Evolutionary conservation across 2,329 filamentous ascomycete species (phyloP), one percentile per base, ranked within the genome.

Genomic region (Neopestalotiopsis rosae): DNA sequence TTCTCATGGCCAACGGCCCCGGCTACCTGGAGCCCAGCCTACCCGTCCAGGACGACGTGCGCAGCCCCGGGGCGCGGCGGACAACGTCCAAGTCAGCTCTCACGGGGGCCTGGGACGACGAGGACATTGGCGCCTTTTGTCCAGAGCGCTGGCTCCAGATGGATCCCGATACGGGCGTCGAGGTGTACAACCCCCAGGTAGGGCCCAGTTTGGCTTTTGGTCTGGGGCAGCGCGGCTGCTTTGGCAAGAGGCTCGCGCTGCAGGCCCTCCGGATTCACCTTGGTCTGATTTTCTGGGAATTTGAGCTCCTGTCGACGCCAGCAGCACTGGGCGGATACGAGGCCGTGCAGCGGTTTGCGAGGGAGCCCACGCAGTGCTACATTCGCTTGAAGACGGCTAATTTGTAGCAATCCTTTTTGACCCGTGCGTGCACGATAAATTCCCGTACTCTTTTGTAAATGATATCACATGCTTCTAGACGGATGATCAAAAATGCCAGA

Each of bases 301-400:
- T 73, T 45, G 59, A 68, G 62, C 56, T 72, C 24, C 52, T 72
- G n/a, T 52, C 58, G 2, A 68, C 67, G n/a, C 70, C 72, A 5
- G 13, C n/a, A 42, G 49, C 58, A 20, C 56, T 74, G 52, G 71
- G 73, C 32, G 71, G 76, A 0, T 77, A 77, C 59, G 72, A 76
- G 2, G 69, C 74, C 7, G 70, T 79, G 9, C 75, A 78, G 69
- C 74, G 65, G 65, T 78, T 79, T 67, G 74, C 77, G n/a, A 72
- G 75, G 67, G 76, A 79, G 68, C 77, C 78, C 61, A 75, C 70
- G 20, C 70, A 75, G 57, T 78, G 76, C 52, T 79, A 74, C 64
- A 69, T 79, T 20, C 71, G 76, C 5, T 57, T 75, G 6, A 69
- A 71, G 68, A 28, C 28, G 12, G 59, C 40, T 9, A 3, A 9